These are phyloP conservation scores for Penicillium chermesinum DNA, from an alignment of 495 filamentous ascomycete species.

Conservation along the genomic window DNA sequence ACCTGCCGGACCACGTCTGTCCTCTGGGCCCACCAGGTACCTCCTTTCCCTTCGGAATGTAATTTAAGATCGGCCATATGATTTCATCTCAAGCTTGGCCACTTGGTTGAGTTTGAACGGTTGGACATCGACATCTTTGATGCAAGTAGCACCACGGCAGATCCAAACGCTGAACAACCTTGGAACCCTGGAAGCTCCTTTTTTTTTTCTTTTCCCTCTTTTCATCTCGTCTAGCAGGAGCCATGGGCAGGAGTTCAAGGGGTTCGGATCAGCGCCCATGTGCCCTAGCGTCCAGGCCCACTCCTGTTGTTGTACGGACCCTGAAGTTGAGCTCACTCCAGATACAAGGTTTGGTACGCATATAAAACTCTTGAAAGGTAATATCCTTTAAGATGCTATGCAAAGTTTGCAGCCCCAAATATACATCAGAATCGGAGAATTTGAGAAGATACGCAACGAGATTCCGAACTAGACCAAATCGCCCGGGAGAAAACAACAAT, in stretches of 20 bases:
- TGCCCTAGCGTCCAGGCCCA: conserved; percentile 5
- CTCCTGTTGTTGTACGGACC: too few relatives aligned
- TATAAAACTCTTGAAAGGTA: background rate
- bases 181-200: background rate
- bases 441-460: conserved; percentile 8
- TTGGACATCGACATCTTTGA: too few relatives aligned
- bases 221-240: too few relatives aligned
- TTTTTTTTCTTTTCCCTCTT: background rate
- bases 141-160: too few relatives aligned
- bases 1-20: conserved; percentile 13
- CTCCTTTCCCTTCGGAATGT: conserved; percentile 19
- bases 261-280: conserved; percentile 13
- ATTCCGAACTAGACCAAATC: conserved; percentile 17
- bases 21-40: conserved; percentile 21
- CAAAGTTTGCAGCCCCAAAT: background rate
- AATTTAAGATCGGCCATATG: conserved; percentile 21
- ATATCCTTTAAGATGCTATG: background rate
- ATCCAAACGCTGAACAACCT: too few relatives aligned
- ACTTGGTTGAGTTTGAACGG: too few relatives aligned
- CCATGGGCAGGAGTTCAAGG: conserved; percentile 9
- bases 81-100: too few relatives aligned
- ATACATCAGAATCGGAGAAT: conserved; percentile 1
- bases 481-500: conserved; percentile 9
- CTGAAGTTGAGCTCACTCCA: too few relatives aligned
- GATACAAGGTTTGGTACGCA: too few relatives aligned